These are phyloP conservation scores for Coemansia furcata DNA, from an alignment of 192 early-diverging fungal species.

Conservation along the genomic window DNA sequence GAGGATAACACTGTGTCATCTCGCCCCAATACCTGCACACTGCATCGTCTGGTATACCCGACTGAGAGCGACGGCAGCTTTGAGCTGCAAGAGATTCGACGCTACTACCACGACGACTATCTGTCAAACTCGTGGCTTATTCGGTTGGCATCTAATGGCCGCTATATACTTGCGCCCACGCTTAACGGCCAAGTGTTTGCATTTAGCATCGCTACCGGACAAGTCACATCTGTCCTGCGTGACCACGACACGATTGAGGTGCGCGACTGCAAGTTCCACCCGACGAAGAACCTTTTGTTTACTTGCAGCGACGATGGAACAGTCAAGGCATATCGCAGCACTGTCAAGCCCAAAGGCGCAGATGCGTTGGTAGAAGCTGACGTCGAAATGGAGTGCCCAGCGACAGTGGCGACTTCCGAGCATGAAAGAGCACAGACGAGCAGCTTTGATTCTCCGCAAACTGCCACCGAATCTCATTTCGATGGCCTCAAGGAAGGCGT, in stretches of 20 bases:
- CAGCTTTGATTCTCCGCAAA: conserved; percentile 21
- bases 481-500: conserved; percentile 34
- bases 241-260: conserved; percentile 93
- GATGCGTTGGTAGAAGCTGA: neutral
- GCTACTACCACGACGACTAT: conserved; percentile 79
- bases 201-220: conserved; percentile 74
- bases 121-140: conserved; percentile 94
- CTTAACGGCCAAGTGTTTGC: conserved; percentile 85
- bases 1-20: conserved; percentile 71
- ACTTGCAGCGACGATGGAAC: conserved; percentile 82
- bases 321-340: conserved; percentile 59
- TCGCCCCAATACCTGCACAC: conserved; percentile 80
- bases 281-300: conserved; percentile 71
- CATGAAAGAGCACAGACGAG: neutral
- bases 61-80: conserved; percentile 64
- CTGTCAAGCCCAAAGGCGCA: conserved; percentile 3
- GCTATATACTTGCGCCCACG: conserved; percentile 88
- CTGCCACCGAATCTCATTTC: conserved; percentile 37
- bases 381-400: conserved; percentile 4
- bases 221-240: conserved; percentile 73
- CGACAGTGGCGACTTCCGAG: neutral
- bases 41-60: conserved; percentile 88
- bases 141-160: conserved; percentile 81
- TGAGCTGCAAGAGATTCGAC: conserved; percentile 71
- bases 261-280: conserved; percentile 90